These are phyloP conservation scores for Patellifolia procumbens DNA, from an alignment of 179 eudicot genomes.

Conservation along the genomic window DNA sequence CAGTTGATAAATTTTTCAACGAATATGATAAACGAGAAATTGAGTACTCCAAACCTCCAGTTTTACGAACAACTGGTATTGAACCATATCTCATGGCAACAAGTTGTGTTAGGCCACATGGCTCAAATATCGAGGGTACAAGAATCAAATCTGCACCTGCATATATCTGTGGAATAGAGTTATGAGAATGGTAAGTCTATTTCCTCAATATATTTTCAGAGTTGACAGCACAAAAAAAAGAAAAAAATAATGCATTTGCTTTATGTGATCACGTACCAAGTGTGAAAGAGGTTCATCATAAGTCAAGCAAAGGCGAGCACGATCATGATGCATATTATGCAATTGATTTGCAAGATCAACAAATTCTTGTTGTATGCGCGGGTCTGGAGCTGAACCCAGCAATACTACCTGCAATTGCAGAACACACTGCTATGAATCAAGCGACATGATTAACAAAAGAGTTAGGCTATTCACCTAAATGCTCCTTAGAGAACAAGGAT, in stretches of 20 bases:
- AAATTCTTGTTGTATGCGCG: conserved; percentile 87
- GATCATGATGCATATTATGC: conserved; percentile 82
- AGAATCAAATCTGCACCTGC: conserved; percentile 94
- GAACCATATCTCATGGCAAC: conserved; percentile 99
- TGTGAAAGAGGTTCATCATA: conserved; percentile 99
- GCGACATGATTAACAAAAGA: neutral
- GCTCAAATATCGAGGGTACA: conserved; percentile 97
- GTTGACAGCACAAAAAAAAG: neutral
- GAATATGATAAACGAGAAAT: neutral
- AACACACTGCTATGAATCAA: conserved; percentile 12
- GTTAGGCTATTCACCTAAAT: no score
- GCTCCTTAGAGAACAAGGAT: no score
- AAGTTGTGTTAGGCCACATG: conserved; percentile 97
- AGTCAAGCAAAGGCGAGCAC: conserved; percentile 88
- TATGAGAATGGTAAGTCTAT: conserved; percentile 8
- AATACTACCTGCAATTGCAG: conserved; percentile 63
- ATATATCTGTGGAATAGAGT: conserved; percentile 61
- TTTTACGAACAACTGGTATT: conserved; percentile 93
- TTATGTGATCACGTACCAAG: conserved; percentile 54
- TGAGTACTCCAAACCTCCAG: conserved; percentile 67
- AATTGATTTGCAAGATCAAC: conserved; percentile 74
- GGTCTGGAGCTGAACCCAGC: conserved; percentile 98
- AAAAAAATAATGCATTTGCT: neutral
- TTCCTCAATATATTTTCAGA: neutral
- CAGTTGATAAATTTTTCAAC: neutral